A percentile compares a stretch with the other conserved stretches of the same genome.
These are phyloP conservation scores for Apophysomyces elegans DNA, from an alignment of 371 early-diverging fungal genomes.

Conservation along the genomic window DNA sequence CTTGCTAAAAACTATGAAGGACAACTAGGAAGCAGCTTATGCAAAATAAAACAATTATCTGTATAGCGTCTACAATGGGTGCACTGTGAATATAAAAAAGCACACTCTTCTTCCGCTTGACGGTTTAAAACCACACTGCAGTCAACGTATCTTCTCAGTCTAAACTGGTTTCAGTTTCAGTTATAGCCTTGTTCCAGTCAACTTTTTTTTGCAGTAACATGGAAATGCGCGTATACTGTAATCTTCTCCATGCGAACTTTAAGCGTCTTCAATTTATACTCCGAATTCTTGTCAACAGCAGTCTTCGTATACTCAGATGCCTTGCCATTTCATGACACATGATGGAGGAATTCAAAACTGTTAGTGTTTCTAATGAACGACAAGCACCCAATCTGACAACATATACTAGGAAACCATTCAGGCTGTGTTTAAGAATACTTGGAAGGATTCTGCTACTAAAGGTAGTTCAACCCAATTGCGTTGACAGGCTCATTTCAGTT, in stretches of 20 bases:
- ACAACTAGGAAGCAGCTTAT: too few relatives aligned
- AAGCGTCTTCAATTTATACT: background rate
- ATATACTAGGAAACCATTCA: background rate
- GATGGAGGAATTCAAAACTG: slow-evolving; percentile 1
- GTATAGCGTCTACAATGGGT: too few relatives aligned
- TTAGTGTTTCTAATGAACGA: background rate
- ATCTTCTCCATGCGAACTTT: too few relatives aligned
- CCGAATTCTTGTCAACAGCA: background rate
- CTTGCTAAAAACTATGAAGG: too few relatives aligned
- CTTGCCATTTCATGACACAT: too few relatives aligned
- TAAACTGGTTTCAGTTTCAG: background rate
- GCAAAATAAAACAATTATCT: too few relatives aligned
- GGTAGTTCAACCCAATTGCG: background rate
- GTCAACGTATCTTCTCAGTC: background rate
- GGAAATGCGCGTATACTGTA: too few relatives aligned
- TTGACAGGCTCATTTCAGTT: background rate
- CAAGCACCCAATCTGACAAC: background rate
- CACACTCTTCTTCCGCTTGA: too few relatives aligned
- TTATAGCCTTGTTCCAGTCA: background rate
- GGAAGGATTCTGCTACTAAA: background rate
- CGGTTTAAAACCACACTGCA: too few relatives aligned
- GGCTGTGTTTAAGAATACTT: background rate
- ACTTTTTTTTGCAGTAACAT: background rate
- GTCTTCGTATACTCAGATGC: too few relatives aligned
- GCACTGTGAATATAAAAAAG: too few relatives aligned